Evolutionary conservation across 2,329 filamentous ascomycete species (phyloP).

Genomic region (Ceratocystis cacaofunesta): DNA sequence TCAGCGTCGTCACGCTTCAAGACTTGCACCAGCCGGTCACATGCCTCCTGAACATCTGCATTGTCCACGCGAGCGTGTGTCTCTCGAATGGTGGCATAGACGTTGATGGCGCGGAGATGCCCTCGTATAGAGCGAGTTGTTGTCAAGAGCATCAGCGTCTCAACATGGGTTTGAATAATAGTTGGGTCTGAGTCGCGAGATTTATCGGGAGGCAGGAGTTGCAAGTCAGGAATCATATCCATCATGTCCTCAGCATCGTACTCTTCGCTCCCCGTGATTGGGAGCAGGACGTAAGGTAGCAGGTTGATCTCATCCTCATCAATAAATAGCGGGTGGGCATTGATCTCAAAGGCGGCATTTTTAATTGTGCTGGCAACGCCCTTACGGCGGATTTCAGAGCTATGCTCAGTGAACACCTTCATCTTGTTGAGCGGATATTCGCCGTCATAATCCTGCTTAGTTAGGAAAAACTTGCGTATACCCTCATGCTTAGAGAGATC

Average conservation of each 20-base stretch:
- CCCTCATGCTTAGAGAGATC: conserved; percentile 73
- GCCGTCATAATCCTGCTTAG: conserved; percentile 58
- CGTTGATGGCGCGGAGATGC: conserved; percentile 56
- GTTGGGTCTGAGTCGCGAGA: conserved; percentile 59
- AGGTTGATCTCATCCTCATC: conserved; percentile 61
- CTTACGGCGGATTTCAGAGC: conserved; percentile 65
- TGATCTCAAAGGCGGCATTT: conserved; percentile 74
- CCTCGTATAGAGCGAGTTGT: conserved; percentile 64
- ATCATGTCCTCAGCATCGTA: conserved; percentile 76
- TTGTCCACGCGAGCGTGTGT: conserved; percentile 65
- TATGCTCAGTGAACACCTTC: conserved; percentile 85
- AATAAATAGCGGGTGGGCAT: conserved; percentile 56
- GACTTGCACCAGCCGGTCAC: conserved; percentile 79
- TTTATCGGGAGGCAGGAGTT: conserved; percentile 82
- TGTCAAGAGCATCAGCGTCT: conserved; percentile 72
- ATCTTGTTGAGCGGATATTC: conserved; percentile 86
- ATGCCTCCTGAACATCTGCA: conserved; percentile 67
- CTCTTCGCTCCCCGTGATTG: conserved; percentile 76
- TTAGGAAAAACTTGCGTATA: conserved; percentile 60
- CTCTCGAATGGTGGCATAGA: conserved; percentile 82
- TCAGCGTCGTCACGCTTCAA: conserved; percentile 65
- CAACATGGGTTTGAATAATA: conserved; percentile 75
- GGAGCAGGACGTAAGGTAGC: conserved; percentile 75
- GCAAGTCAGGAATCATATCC: conserved; percentile 77
- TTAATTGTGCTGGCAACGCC: conserved; percentile 97